These are phyloP conservation scores for Nadsonia starkeyi-henricii DNA, from an alignment of 1,139 yeast species.

Conservation along the genomic window DNA sequence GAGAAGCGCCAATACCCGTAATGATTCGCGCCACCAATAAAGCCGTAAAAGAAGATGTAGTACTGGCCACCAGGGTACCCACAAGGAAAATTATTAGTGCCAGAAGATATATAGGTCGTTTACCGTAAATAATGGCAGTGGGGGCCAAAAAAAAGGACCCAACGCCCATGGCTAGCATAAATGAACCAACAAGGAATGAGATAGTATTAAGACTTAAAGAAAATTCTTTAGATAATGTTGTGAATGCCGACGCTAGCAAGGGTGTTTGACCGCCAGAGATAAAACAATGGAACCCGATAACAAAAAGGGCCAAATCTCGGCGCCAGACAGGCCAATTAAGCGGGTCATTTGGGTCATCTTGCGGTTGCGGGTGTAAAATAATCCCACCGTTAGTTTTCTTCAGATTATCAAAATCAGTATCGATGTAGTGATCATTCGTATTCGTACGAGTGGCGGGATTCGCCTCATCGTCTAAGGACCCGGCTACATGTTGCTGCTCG, in stretches of 20 bases:
- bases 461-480: conserved; percentile 7
- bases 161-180: conserved; percentile 44
- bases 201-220: conserved; percentile 30
- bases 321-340: conserved; percentile 57
- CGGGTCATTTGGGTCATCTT: conserved; percentile 64
- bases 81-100: conserved; percentile 38
- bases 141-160: conserved; percentile 50
- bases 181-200: conserved; percentile 45
- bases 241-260: conserved; percentile 44
- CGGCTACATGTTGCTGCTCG: conserved; percentile 4
- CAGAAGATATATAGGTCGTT: conserved; percentile 38
- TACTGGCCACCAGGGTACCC: conserved; percentile 44
- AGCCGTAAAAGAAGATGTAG: conserved; percentile 34
- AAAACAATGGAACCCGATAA: conserved; percentile 45
- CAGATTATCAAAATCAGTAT: conserved; percentile 15
- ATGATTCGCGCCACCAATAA: conserved; percentile 45
- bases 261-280: conserved; percentile 55
- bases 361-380: conserved; percentile 60
- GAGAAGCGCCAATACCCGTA: conserved; percentile 46
- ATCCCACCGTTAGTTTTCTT: conserved; percentile 41
- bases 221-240: conserved; percentile 31
- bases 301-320: conserved; percentile 38
- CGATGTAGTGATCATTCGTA: background rate
- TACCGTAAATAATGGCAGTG: conserved; percentile 46
- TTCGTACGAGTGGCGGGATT: conserved; percentile 1